Conservation (phyloP, 225 moss, liverwort and hornwort species). For the Straminergon stramineum region DNA sequence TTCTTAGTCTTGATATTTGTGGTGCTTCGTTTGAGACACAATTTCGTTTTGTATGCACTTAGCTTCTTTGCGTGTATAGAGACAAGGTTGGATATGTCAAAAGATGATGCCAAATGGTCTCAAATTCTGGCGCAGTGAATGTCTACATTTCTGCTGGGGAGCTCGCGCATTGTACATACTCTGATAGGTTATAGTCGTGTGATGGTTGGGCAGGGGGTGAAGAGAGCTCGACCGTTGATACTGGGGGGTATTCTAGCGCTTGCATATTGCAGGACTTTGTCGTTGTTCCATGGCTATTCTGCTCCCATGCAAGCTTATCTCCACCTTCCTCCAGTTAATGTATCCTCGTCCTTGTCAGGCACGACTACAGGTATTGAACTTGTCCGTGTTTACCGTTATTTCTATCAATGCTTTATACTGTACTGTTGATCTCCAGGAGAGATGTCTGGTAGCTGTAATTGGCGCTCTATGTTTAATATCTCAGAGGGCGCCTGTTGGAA, state of each 20-base stretch:
- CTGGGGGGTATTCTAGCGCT: slow-evolving; percentile 60
- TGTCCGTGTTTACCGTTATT: neutral
- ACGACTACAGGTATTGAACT: slow-evolving; percentile 9
- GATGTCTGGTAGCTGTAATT: neutral
- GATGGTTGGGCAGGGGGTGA: slow-evolving; percentile 44
- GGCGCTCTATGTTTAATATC: neutral
- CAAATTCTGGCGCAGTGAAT: neutral
- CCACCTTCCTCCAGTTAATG: slow-evolving; percentile 54
- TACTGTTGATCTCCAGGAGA: neutral
- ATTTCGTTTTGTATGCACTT: neutral
- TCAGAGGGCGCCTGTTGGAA: slow-evolving; percentile 1
- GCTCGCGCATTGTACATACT: neutral
- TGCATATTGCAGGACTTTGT: slow-evolving; percentile 80
- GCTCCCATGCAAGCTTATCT: slow-evolving; percentile 81
- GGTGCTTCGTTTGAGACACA: neutral
- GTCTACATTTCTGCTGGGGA: neutral
- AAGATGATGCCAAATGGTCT: neutral
- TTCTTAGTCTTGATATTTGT: neutral
- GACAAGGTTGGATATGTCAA: neutral
- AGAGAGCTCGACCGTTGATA: slow-evolving; percentile 52
- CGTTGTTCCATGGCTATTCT: slow-evolving; percentile 82
- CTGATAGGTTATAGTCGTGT: neutral
- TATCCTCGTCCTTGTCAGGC: neutral
- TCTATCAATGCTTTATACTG: neutral
- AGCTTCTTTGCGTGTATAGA: neutral